Base-by-base conservation (phyloP, 2,329 filamentous ascomycete species). In the Ophiocordyceps camponoti-floridani region DNA sequence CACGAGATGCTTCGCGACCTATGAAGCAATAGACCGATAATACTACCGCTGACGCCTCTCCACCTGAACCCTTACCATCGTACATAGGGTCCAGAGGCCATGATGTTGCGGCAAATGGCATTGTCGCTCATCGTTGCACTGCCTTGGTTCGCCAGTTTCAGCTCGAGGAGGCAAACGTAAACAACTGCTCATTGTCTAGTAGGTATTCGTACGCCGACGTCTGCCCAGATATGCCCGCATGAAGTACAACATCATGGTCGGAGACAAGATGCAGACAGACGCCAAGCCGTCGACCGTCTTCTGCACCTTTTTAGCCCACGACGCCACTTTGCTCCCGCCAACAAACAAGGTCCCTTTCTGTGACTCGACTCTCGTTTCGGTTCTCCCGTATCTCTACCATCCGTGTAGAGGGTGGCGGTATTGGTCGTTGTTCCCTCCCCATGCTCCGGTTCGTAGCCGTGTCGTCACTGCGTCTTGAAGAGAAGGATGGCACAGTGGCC, bases 401-500 rank as follows among this genome's bases (percentile, higher is more conserved):
- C 9, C 19, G 33, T 37, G 13, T 18, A 23, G 23, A 23, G 18
- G 19, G 19, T 19, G 9, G 19, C 11, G 9, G 13, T n/a, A 37
- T 16, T 16, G n/a, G n/a, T 16, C 14, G 8, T 16, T n/a, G 7
- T 16, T n/a, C 14, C 33, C 33, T 37, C 33, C 6, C 33, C 13
- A 37, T 16, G 13, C 6, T n/a, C n/a, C 4, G n/a, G 13, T 16
- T 37, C 33, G 33, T 16, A 37, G 33, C 14, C 33, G 33, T 23
- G 18, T 41, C 40, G 54, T 59, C 79, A 96, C 77, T 95, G 89
- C 38, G 91, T 98, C 75, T 98, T 98, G 79, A 96, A 98, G 44
- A 98, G 79, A 46, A 98, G 75, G 60, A 98, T 96, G 48, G 91
- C 91, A 64, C 87, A 95, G 72, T 96, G 91, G 45, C 91, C 91